Percentiles rank a stretch among this genome's conserved stretches.
These are phyloP conservation scores for Leccinum imitatum DNA, from an alignment of 768 basidiomycete genomes.

Conservation along the genomic window DNA sequence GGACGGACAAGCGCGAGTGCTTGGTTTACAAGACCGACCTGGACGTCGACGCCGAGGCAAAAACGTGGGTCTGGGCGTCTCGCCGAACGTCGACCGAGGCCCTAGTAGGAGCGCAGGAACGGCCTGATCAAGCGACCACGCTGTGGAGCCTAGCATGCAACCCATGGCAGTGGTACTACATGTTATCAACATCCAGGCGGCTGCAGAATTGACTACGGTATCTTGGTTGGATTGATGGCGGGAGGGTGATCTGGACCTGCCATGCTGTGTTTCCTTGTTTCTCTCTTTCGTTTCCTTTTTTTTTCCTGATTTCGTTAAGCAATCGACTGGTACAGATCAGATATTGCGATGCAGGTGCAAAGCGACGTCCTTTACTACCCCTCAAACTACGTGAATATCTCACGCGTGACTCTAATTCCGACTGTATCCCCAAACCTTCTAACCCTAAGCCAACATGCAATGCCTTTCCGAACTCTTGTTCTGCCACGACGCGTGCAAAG, in stretches of 20 bases:
- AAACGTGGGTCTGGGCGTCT: constrained; percentile 5
- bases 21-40: not conserved
- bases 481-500: no score
- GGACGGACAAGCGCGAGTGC: constrained; percentile 4
- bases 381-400: no score
- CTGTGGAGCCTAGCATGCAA: not conserved
- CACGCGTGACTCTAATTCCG: no score
- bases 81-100: constrained; percentile 10
- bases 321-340: no score
- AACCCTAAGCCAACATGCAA: no score
- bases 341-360: no score
- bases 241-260: not conserved
- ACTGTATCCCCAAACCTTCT: no score
- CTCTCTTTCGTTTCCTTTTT: not conserved
- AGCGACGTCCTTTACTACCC: no score
- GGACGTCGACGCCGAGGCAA: constrained; percentile 5
- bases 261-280: constrained; percentile 6
- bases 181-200: not conserved
- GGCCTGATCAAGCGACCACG: not conserved
- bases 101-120: not conserved
- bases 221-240: not conserved
- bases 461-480: no score
- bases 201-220: not conserved
- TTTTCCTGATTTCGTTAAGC: not conserved
- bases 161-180: not conserved